Evolutionary conservation across 345 rosid species (phyloP).

Genomic region (Moricandia arvensis): DNA sequence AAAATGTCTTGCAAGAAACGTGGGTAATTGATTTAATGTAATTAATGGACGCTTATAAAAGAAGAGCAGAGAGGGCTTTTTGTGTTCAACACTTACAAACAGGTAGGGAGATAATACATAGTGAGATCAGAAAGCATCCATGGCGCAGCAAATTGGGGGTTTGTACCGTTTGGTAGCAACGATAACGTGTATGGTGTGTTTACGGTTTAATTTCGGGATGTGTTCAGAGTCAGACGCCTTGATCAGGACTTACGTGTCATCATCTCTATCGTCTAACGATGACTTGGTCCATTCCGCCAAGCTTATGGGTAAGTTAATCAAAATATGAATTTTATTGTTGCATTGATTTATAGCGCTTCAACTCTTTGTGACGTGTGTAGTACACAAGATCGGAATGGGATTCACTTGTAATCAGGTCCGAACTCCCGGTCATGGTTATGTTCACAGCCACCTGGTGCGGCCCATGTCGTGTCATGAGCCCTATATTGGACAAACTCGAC

Average conservation of each 20-base stretch:
- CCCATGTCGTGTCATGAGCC: neutral
- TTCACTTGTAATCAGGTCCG: neutral
- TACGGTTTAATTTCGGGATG: too few species aligned
- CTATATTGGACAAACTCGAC: neutral
- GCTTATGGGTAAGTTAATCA: neutral
- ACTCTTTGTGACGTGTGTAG: neutral
- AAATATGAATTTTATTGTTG: neutral
- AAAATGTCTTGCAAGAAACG: neutral
- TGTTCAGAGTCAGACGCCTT: too few species aligned
- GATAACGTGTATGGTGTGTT: too few species aligned
- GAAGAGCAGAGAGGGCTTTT: neutral
- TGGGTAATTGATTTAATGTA: neutral
- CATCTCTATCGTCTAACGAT: neutral
- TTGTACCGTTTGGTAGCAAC: too few species aligned
- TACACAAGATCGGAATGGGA: neutral
- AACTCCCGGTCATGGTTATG: neutral
- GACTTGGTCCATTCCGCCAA: neutral
- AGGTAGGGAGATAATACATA: neutral
- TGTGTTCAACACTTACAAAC: neutral
- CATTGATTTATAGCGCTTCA: neutral
- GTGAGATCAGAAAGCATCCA: neutral
- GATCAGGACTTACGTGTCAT: neutral
- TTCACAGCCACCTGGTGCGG: neutral
- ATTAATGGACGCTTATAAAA: neutral
- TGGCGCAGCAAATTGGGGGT: conserved; percentile 1